Evolutionary conservation across 352 stramenopile genomes (phyloP).

Genomic region (Phytophthora sojae): DNA sequence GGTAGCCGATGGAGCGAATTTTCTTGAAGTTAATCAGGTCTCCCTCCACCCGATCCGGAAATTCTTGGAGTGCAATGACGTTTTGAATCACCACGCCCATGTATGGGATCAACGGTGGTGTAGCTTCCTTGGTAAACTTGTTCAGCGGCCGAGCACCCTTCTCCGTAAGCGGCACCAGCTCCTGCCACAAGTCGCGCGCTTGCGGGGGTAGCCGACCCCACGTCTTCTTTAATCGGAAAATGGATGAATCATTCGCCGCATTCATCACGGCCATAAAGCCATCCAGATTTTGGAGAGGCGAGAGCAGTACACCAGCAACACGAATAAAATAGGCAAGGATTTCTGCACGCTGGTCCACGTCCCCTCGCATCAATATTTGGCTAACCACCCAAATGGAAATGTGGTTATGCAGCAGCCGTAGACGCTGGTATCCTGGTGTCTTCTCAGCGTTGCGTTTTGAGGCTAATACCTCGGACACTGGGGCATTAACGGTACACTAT

Average conservation of each 20-base stretch:
- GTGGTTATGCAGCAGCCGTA: constrained; percentile 87
- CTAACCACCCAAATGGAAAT: constrained; percentile 89
- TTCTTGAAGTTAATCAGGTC: constrained; percentile 92
- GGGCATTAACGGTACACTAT: background rate
- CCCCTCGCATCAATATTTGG: constrained; percentile 77
- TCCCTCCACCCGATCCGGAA: constrained; percentile 75
- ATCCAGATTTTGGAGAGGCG: constrained; percentile 86
- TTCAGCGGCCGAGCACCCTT: constrained; percentile 82
- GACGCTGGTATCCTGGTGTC: constrained; percentile 83
- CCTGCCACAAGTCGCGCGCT: constrained; percentile 82
- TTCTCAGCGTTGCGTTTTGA: constrained; percentile 80
- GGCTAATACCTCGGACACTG: constrained; percentile 83
- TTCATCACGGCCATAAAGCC: constrained; percentile 93
- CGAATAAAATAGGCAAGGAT: constrained; percentile 88
- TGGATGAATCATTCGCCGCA: constrained; percentile 85
- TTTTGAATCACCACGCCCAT: constrained; percentile 89
- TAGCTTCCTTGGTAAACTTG: constrained; percentile 80
- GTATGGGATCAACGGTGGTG: constrained; percentile 81
- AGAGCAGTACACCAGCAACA: constrained; percentile 77
- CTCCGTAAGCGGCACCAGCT: constrained; percentile 84
- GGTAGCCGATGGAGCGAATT: constrained; percentile 71
- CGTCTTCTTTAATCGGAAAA: constrained; percentile 90
- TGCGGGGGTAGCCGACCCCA: constrained; percentile 77
- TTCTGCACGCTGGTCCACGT: constrained; percentile 83
- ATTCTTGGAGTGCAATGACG: constrained; percentile 85